phyloP scores from a whole-genome alignment of 768 basidiomycete genomes.

The Psilocybe azurescens region DNA sequence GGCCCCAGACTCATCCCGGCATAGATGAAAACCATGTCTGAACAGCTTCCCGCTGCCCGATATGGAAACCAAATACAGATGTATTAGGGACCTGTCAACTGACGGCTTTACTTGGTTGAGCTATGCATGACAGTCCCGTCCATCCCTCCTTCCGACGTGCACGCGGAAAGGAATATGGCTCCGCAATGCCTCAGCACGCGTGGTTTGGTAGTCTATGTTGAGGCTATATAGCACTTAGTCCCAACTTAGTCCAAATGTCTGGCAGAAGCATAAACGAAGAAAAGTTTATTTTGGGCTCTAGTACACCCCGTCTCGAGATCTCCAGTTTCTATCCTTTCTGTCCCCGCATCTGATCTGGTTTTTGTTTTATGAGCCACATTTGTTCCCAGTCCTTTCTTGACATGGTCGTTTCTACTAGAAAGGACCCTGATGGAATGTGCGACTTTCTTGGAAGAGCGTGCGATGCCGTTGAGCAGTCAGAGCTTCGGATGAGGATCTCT shows the following conservation, averaged over 20 bases:
- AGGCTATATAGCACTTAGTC: background rate
- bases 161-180: background rate
- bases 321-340: background rate
- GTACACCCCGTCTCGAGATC: background rate
- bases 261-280: background rate
- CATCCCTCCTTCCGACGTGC: background rate
- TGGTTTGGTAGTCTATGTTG: background rate
- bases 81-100: slow-evolving; percentile 21
- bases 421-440: background rate
- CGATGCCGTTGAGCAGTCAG: background rate
- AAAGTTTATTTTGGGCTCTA: background rate
- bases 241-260: background rate
- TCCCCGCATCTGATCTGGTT: background rate
- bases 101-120: slow-evolving; percentile 9
- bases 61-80: slow-evolving; percentile 22
- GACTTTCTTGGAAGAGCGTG: background rate
- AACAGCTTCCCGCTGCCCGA: background rate
- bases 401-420: too few species aligned
- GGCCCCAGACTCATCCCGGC: background rate
- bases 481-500: background rate
- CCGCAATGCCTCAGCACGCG: background rate
- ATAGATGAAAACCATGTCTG: background rate
- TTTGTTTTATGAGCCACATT: background rate
- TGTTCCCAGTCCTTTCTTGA: too few species aligned
- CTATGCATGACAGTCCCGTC: background rate